Conservation (phyloP, 306 rosid species). For the Pyrus pyrifolia region DNA sequence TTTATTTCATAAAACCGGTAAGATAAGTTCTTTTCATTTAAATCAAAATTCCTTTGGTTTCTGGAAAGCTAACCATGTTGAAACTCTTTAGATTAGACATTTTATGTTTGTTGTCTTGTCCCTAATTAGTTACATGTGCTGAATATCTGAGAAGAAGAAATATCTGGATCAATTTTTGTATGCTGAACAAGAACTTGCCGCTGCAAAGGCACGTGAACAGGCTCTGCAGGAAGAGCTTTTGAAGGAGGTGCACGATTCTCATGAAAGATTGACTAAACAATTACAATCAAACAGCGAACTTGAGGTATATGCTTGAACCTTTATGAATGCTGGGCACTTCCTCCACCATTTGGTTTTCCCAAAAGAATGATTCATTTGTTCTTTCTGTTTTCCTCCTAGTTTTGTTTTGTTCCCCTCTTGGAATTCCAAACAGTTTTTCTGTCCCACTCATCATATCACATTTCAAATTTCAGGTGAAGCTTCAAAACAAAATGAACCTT, state of each 20-base stretch:
- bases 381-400: not conserved
- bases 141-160: conserved; percentile 69
- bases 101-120: not conserved
- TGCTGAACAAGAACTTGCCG: conserved; percentile 78
- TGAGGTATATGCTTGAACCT: conserved; percentile 35
- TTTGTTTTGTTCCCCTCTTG: not conserved
- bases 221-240: conserved; percentile 68
- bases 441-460: not conserved
- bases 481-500: conserved; percentile 59
- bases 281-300: conserved; percentile 45
- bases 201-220: conserved; percentile 75
- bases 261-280: conserved; percentile 60
- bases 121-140: conserved; percentile 15
- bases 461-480: conserved; percentile 51
- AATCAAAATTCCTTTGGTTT: not conserved
- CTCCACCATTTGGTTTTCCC: not conserved
- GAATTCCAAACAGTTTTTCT: not conserved
- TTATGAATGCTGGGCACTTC: not conserved
- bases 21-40: not conserved
- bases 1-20: not conserved
- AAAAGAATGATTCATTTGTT: not conserved
- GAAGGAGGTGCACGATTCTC: conserved; percentile 59
- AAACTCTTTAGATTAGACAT: not conserved
- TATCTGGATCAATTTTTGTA: conserved; percentile 53
- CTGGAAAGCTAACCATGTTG: not conserved